Base-by-base conservation (phyloP, 306 rosid species). In the Gynostemma pentaphyllum region DNA sequence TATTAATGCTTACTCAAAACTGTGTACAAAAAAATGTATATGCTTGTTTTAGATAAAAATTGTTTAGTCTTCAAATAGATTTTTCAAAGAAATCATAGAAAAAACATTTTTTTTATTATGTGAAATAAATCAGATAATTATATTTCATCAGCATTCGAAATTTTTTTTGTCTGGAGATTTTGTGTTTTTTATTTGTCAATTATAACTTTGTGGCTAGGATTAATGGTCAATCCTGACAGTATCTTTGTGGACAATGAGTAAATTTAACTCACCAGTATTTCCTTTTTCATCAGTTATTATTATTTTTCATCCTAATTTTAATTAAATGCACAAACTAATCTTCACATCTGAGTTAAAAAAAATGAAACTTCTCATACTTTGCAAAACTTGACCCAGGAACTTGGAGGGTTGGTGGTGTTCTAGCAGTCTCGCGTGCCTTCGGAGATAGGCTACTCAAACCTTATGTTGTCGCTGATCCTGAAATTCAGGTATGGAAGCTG, bases 351-450 rank as follows among this genome's bases (percentile, higher is more conserved):
- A 32, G 48, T 67, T 32, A 13, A 18, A 45, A 13, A 18, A 45
- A 59, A 23, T 68, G 54, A 32, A 74, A 68, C 62, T 51, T 68
- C 18, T 48, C 9, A 18, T 52, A 32, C 57, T 42, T 56, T 42
- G 72, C 30, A 42, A 29, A 64, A 70, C 59, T 75, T 74, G 61
- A 32, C 34, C 30, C 76, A 89, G 96, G 96, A 75, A 89, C 96
- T 13, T 89, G 96, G 96, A 72, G 95, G 70, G 96, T 89, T 22
- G 95, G 96, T n/a, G 96, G 96, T 53, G 83, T 89, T 64, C 95
- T 89, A 60, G 96, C 96, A 16, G 95, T 89, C 44, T 89, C 96
- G 48, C 96, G 96, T 69, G 95, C 96, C 55, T 89, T 89, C 73
- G 96, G 96, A 59, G 96, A 89, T 68, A 89, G 78, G 70, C 77